phyloP scores from a whole-genome alignment of 768 basidiomycete species.

The Podaxis carcinomalis region DNA sequence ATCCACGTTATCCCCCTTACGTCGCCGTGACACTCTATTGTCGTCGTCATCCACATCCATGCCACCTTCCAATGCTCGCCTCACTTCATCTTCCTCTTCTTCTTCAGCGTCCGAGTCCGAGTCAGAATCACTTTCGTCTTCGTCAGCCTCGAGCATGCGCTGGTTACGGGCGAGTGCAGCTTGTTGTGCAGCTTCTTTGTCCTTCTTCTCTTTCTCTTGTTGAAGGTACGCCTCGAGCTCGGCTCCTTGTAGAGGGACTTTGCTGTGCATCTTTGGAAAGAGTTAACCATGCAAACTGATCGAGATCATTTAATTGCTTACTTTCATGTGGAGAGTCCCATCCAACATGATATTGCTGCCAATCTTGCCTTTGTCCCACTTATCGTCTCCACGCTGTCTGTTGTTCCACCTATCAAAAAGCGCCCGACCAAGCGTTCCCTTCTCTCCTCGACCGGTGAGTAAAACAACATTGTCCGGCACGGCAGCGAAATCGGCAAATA shows the following conservation, averaged over 20 bases:
- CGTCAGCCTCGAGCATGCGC: conserved; percentile 91
- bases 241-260: conserved; percentile 82
- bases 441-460: conserved; percentile 75
- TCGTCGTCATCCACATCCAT: conserved; percentile 39
- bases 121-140: conserved; percentile 78
- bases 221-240: conserved; percentile 82
- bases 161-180: conserved; percentile 80
- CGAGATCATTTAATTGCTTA: conserved; percentile 25
- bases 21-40: conserved; percentile 19
- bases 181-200: conserved; percentile 83
- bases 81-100: conserved; percentile 64
- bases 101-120: conserved; percentile 67
- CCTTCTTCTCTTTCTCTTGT: conserved; percentile 71
- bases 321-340: conserved; percentile 61
- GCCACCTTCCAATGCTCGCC: conserved; percentile 49
- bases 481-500: conserved; percentile 85
- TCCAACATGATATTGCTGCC: conserved; percentile 85
- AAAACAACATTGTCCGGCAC: conserved; percentile 84
- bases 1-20: conserved; percentile 42
- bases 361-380: conserved; percentile 88
- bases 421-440: conserved; percentile 71
- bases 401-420: conserved; percentile 87
- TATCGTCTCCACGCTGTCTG: conserved; percentile 72
- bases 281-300: neutral
- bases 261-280: conserved; percentile 68